Conservation (phyloP, 179 eudicot species). For the Spergularia azorica region DNA sequence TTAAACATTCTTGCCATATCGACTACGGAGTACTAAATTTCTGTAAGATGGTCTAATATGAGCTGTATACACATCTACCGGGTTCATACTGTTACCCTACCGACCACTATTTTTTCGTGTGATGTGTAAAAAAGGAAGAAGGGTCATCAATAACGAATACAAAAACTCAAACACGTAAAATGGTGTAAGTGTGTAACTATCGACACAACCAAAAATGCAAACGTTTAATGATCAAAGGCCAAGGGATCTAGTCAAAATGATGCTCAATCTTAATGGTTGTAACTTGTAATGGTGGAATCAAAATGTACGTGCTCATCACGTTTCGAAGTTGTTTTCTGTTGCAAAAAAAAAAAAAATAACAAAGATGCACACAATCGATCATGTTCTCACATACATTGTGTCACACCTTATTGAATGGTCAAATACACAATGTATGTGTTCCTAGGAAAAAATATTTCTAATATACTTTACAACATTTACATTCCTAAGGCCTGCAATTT, state of each 20-base stretch:
- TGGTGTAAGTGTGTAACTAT: too few relatives aligned
- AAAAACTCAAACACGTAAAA: too few relatives aligned
- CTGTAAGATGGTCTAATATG: too few relatives aligned
- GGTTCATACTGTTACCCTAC: too few relatives aligned
- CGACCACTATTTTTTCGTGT: too few relatives aligned
- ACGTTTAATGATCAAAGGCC: not conserved
- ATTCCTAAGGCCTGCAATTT: slow-evolving; percentile 4
- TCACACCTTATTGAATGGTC: not conserved
- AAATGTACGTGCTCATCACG: slow-evolving; percentile 1
- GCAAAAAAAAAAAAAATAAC: not conserved
- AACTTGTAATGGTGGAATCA: not conserved
- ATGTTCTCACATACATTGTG: slow-evolving; percentile 16
- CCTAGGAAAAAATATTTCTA: not conserved
- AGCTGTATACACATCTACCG: too few relatives aligned
- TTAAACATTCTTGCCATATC: too few relatives aligned
- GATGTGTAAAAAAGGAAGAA: not conserved
- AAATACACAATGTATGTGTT: too few relatives aligned
- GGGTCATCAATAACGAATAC: not conserved
- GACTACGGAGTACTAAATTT: too few relatives aligned
- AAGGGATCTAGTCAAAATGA: not conserved
- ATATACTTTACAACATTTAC: slow-evolving; percentile 5
- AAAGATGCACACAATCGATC: slow-evolving; percentile 12
- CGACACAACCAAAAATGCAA: not conserved
- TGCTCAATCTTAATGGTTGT: not conserved
- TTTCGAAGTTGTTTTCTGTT: not conserved